Percentiles rank a stretch among this genome's conserved stretches.
phyloP scores from a whole-genome alignment of 73 alveolate genomes.

The Tetrahymena thermophila region DNA sequence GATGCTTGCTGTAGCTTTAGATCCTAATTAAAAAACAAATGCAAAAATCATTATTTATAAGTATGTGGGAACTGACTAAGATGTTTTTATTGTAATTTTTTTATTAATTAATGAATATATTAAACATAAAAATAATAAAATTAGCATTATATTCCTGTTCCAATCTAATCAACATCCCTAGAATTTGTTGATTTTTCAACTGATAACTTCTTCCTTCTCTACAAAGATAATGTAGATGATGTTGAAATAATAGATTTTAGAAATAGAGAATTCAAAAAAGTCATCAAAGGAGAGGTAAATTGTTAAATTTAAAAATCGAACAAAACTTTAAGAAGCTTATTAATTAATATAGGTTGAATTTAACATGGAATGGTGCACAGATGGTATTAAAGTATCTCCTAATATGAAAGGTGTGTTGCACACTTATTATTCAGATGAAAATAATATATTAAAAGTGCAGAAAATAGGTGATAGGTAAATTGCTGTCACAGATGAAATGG shows the following conservation, averaged over 20 bases:
- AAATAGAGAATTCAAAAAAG: background rate
- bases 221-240: conserved; percentile 69
- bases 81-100: conserved; percentile 56
- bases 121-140: background rate
- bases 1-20: conserved; percentile 28
- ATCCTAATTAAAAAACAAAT: conserved; percentile 21
- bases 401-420: conserved; percentile 76
- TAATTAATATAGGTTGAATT: conserved; percentile 64
- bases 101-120: conserved; percentile 25
- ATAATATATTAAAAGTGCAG: conserved; percentile 68
- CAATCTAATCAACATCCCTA: conserved; percentile 28
- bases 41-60: conserved; percentile 39
- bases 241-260: conserved; percentile 57
- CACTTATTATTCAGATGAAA: conserved; percentile 70
- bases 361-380: conserved; percentile 93
- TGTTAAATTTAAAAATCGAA: background rate
- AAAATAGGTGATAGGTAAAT: conserved; percentile 67
- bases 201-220: conserved; percentile 68
- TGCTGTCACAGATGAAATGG: conserved; percentile 91
- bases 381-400: conserved; percentile 80
- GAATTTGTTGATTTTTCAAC: conserved; percentile 75
- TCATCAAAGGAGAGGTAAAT: background rate
- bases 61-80: conserved; percentile 37
- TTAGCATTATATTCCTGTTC: background rate
- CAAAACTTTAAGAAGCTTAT: conserved; percentile 40